Conservation (phyloP, 1,284 basidiomycete genomes). For the Microbotryomycetes sp. region DNA sequence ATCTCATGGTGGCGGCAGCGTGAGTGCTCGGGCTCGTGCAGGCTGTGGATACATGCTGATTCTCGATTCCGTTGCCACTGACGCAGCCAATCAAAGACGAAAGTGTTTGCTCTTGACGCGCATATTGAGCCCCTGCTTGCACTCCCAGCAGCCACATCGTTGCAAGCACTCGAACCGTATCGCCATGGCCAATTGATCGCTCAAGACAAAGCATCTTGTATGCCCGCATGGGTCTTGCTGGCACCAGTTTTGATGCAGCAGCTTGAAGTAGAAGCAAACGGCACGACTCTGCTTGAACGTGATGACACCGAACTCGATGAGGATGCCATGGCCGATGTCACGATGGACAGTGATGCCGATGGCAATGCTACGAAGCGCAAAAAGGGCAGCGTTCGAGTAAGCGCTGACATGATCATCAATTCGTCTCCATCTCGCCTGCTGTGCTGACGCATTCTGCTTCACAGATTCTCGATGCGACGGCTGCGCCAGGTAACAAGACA, state of each 20-base stretch:
- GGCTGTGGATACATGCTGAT: neutral
- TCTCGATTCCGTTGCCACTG: slow-evolving; percentile 4
- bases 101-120: slow-evolving; percentile 61
- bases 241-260: slow-evolving; percentile 44
- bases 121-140: slow-evolving; percentile 57
- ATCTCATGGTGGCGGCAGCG: slow-evolving; percentile 23
- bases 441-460: no score
- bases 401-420: no score
- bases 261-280: slow-evolving; percentile 1
- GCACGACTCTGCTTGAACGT: neutral
- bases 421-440: neutral
- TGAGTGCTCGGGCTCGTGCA: slow-evolving; percentile 12
- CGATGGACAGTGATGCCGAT: slow-evolving; percentile 38
- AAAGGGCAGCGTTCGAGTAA: slow-evolving; percentile 14
- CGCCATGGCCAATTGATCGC: slow-evolving; percentile 73
- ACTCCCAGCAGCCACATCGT: slow-evolving; percentile 49
- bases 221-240: slow-evolving; percentile 76
- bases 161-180: slow-evolving; percentile 48
- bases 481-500: slow-evolving; percentile 98
- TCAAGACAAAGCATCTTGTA: slow-evolving; percentile 97
- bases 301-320: slow-evolving; percentile 6
- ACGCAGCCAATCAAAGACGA: slow-evolving; percentile 46
- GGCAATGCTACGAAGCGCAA: slow-evolving; percentile 11
- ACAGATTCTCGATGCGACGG: slow-evolving; percentile 82
- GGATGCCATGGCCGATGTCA: slow-evolving; percentile 31